Percentiles rank a stretch among this genome's conserved stretches.
These are phyloP conservation scores for Chloroidium sp. DNA, from an alignment of 163 green algal genomes.

Conservation along the genomic window DNA sequence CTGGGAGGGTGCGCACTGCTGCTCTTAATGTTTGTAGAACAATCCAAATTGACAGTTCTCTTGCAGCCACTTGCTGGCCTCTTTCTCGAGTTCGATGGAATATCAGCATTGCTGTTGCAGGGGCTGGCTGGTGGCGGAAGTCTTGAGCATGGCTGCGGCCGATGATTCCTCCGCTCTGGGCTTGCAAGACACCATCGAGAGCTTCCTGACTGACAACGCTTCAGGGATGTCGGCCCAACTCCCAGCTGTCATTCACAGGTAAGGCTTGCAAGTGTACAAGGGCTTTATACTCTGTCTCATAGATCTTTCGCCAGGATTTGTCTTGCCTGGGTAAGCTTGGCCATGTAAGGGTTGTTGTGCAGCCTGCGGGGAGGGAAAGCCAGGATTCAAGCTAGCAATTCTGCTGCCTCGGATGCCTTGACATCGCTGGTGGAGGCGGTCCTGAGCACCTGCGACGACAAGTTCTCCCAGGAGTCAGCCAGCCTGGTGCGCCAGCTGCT, in stretches of 20 bases:
- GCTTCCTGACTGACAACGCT: background rate
- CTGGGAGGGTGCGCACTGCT: background rate
- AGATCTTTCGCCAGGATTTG: background rate
- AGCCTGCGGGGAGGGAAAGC: background rate
- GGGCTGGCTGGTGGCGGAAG: background rate
- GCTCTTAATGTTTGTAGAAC: background rate
- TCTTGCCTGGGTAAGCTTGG: background rate
- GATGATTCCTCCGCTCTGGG: background rate
- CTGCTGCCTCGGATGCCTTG: no score
- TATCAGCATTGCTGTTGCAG: background rate
- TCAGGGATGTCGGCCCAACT: background rate
- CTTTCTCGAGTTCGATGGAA: background rate
- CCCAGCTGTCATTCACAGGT: background rate
- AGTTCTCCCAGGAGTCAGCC: no score
- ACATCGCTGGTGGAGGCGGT: no score
- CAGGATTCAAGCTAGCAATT: no score
- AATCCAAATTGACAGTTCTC: background rate
- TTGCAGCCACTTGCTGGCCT: background rate
- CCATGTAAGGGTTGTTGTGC: background rate
- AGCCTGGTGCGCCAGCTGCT: no score
- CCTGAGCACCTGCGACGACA: no score
- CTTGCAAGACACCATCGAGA: background rate
- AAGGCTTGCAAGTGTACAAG: background rate
- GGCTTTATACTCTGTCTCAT: background rate
- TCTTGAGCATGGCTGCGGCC: background rate